Evolutionary conservation across 2,329 filamentous ascomycete genomes (phyloP).

Genomic region (Pseudopithomyces maydicus): DNA sequence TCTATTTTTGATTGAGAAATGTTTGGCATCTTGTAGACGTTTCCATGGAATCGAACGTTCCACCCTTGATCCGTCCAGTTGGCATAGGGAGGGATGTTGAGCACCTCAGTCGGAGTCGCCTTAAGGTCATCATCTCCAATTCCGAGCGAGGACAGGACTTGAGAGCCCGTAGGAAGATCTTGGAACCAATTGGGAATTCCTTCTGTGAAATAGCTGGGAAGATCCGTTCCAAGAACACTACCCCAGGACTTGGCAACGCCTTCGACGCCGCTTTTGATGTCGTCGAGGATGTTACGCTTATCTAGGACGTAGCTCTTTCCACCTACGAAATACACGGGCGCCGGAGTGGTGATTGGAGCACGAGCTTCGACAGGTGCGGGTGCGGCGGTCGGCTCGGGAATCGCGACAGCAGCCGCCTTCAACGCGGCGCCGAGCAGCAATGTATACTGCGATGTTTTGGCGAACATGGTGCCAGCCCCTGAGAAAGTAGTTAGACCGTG

Average conservation of each 20-base stretch:
- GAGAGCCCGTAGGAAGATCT: constrained; percentile 65
- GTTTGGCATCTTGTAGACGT: constrained; percentile 80
- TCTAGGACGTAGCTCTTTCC: constrained; percentile 36
- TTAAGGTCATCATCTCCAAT: constrained; percentile 63
- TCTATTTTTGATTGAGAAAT: constrained; percentile 69
- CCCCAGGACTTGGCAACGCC: constrained; percentile 37
- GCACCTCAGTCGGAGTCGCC: constrained; percentile 69
- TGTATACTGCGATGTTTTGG: constrained; percentile 19
- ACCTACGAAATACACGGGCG: constrained; percentile 38
- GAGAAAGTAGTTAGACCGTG: constrained; percentile 1
- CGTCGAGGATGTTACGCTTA: constrained; percentile 37
- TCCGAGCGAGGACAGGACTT: constrained; percentile 66
- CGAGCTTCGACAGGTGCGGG: constrained; percentile 35
- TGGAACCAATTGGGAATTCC: constrained; percentile 70
- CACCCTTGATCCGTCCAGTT: constrained; percentile 80
- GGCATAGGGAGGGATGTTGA: constrained; percentile 70
- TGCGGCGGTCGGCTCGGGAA: constrained; percentile 39
- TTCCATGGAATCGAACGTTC: constrained; percentile 78
- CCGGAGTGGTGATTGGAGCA: constrained; percentile 40
- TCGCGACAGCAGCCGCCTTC: constrained; percentile 28
- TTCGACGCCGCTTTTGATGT: constrained; percentile 39
- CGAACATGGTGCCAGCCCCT: constrained; percentile 19
- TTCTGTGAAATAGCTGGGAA: constrained; percentile 44
- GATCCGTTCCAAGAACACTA: constrained; percentile 39
- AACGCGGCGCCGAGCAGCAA: constrained; percentile 29